Evolutionary conservation across 2,329 filamentous ascomycete species (phyloP).

Genomic region (Xylariaceae sp.): DNA sequence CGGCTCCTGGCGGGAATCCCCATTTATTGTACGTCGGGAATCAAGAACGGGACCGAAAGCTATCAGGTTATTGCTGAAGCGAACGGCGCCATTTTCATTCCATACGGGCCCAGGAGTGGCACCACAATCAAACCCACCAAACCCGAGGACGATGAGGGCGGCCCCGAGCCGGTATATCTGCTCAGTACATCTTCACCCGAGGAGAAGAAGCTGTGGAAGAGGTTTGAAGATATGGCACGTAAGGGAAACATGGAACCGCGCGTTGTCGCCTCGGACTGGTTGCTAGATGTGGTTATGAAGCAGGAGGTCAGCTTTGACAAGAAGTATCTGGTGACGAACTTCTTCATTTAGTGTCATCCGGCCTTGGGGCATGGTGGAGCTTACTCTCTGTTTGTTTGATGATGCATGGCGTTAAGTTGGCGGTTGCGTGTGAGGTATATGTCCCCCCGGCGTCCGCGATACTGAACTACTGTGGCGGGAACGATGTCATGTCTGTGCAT

Average conservation of each 20-base stretch:
- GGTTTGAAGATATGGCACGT: conserved; percentile 74
- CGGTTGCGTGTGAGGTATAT: background rate
- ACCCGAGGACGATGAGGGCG: conserved; percentile 56
- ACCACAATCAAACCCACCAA: conserved; percentile 62
- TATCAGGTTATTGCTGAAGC: conserved; percentile 82
- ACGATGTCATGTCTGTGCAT: conserved; percentile 10
- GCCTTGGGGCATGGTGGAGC: background rate
- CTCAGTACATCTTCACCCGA: conserved; percentile 63
- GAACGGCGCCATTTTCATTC: conserved; percentile 78
- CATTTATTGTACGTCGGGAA: conserved; percentile 78
- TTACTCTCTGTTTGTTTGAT: conserved; percentile 5
- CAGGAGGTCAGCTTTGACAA: conserved; percentile 70
- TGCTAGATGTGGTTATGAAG: conserved; percentile 83
- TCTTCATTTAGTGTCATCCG: conserved; percentile 32
- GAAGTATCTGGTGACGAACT: conserved; percentile 53
- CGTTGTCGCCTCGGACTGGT: conserved; percentile 83
- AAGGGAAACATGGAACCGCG: conserved; percentile 75
- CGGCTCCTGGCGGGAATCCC: conserved; percentile 70
- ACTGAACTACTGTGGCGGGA: conserved; percentile 5
- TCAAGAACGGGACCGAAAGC: conserved; percentile 76
- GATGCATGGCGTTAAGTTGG: conserved; percentile 17
- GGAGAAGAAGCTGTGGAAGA: conserved; percentile 72
- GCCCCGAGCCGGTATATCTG: conserved; percentile 73
- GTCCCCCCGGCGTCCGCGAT: background rate
- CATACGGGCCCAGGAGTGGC: conserved; percentile 71